These are phyloP conservation scores for Hymenoscyphus linearis DNA, from an alignment of 2,329 filamentous ascomycete genomes.

Conservation along the genomic window DNA sequence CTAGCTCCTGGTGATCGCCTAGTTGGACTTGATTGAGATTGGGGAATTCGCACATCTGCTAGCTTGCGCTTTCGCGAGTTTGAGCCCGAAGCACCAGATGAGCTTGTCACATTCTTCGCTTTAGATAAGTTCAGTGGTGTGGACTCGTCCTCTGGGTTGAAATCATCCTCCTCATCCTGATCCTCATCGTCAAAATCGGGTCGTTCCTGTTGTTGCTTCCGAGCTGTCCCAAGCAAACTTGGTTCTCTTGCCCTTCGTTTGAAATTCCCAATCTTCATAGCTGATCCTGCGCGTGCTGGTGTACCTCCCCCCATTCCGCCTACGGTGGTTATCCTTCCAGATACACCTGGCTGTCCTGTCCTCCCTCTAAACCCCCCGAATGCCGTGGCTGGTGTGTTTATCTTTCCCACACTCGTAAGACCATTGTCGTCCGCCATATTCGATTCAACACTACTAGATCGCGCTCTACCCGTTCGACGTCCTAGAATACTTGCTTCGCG, in stretches of 20 bases:
- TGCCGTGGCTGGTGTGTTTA: conserved; percentile 22
- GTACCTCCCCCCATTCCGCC: conserved; percentile 26
- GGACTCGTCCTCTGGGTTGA: conserved; percentile 60
- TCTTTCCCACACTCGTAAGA: conserved; percentile 26
- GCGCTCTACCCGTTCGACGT: conserved; percentile 17
- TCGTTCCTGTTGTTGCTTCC: conserved; percentile 33
- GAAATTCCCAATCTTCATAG: conserved; percentile 51
- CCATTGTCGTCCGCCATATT: conserved; percentile 26
- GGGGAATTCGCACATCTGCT: conserved; percentile 27
- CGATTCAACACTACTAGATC: conserved; percentile 32
- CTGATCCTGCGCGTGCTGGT: conserved; percentile 31
- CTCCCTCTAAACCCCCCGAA: conserved; percentile 33
- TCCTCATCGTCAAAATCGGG: conserved; percentile 39
- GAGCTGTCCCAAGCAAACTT: conserved; percentile 49
- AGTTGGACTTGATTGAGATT: conserved; percentile 25
- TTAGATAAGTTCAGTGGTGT: conserved; percentile 55
- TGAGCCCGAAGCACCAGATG: conserved; percentile 32
- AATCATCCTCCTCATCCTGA: conserved; percentile 42
- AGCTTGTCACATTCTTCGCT: conserved; percentile 31
- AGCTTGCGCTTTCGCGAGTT: conserved; percentile 51
- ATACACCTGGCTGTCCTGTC: conserved; percentile 33
- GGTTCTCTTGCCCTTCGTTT: conserved; percentile 53
- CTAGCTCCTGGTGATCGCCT: conserved; percentile 10
- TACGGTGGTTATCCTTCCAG: conserved; percentile 24
- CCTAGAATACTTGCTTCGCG: conserved; percentile 40